These are phyloP conservation scores for Aspergillus bertholletiae DNA, from an alignment of 495 filamentous ascomycete genomes.

Conservation along the genomic window DNA sequence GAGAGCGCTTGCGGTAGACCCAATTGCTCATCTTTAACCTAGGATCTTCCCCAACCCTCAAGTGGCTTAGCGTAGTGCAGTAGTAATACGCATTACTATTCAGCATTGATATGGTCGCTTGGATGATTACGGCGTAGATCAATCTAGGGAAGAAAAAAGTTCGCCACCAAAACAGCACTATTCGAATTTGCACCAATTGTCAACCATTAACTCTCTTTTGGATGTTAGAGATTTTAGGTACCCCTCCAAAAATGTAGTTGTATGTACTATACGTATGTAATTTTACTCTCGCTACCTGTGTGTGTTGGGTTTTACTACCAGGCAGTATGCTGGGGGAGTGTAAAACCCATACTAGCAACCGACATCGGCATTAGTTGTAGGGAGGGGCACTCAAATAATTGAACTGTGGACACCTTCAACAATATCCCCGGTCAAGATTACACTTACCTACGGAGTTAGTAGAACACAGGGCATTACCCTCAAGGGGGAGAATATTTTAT, in stretches of 20 bases:
- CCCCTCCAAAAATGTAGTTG: no score
- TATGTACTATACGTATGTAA: neutral
- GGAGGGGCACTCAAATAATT: neutral
- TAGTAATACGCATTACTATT: constrained; percentile 13
- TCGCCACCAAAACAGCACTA: constrained; percentile 4
- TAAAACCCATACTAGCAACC: constrained; percentile 1
- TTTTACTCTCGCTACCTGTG: neutral
- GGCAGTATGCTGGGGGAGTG: no score
- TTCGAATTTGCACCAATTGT: no score
- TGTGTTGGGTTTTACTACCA: neutral
- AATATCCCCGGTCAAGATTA: neutral
- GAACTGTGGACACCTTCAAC: neutral
- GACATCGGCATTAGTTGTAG: neutral
- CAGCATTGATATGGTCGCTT: neutral
- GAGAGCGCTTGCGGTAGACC: constrained; percentile 12
- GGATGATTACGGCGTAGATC: neutral
- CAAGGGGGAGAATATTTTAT: no score
- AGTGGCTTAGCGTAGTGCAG: constrained; percentile 8
- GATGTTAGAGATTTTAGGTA: no score
- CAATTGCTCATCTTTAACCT: constrained; percentile 13
- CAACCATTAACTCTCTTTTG: no score
- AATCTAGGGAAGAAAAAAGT: neutral
- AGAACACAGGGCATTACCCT: no score
- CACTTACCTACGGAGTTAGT: no score
- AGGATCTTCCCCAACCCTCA: constrained; percentile 8